Conservation (phyloP, 2,329 filamentous ascomycete genomes). For the Fusarium sororula region DNA sequence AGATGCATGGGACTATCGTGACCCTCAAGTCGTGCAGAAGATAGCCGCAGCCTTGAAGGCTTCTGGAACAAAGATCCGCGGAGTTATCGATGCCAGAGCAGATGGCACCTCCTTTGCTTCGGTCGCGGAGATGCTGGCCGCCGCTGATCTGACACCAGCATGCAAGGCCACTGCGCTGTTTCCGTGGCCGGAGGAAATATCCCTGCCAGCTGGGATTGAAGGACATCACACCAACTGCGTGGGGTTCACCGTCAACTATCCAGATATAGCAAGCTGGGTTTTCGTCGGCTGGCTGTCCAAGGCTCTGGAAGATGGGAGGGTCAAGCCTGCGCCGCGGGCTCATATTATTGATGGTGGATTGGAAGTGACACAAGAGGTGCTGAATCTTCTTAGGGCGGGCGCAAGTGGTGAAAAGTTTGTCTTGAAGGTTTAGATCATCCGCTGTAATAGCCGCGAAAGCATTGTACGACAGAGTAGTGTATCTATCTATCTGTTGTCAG, state of each 20-base stretch:
- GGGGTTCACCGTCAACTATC: rapidly evolving
- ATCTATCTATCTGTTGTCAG: too few species aligned
- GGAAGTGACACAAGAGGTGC: not conserved
- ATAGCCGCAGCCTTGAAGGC: rapidly evolving
- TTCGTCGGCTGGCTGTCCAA: not conserved
- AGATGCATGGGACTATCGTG: not conserved
- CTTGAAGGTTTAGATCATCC: not conserved
- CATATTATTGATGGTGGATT: not conserved
- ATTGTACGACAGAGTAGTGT: too few species aligned
- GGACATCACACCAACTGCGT: not conserved
- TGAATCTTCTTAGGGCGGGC: not conserved
- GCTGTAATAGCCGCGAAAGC: too few species aligned
- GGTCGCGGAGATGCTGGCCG: rapidly evolving
- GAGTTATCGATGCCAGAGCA: not conserved
- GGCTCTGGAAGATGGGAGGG: not conserved
- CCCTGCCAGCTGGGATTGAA: rapidly evolving
- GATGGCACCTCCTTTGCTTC: not conserved
- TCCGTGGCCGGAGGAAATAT: not conserved
- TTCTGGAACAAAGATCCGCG: not conserved
- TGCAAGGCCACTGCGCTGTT: not conserved
- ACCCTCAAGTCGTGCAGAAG: not conserved
- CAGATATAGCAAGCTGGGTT: not conserved
- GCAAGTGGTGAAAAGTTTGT: not conserved
- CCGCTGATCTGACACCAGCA: rapidly evolving
- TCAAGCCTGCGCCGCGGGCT: not conserved